A percentile compares a stretch with the other conserved stretches of the same genome.
Evolutionary conservation across 495 filamentous ascomycete genomes (phyloP).

Genomic region (Penicillium paxilli): DNA sequence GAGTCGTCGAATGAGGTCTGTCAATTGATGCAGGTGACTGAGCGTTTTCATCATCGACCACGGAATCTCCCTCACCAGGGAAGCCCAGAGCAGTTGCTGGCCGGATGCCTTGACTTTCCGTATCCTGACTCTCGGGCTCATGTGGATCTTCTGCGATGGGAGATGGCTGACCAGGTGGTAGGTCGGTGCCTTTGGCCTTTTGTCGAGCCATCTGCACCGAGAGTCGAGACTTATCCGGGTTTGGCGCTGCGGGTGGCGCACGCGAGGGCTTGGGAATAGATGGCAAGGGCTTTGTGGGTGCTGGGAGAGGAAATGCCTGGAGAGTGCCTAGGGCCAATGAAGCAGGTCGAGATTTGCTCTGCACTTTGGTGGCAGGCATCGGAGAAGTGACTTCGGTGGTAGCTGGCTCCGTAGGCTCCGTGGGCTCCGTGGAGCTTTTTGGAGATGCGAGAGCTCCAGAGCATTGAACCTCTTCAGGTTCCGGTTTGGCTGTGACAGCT

Average conservation of each 20-base stretch:
- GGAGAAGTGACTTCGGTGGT: neutral
- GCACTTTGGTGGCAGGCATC: constrained; percentile 3
- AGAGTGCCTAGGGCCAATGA: constrained; percentile 34
- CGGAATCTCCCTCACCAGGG: constrained; percentile 5
- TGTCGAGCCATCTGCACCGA: constrained; percentile 4
- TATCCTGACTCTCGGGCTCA: constrained; percentile 6
- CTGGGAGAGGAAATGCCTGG: constrained; percentile 41
- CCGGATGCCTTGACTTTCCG: constrained; percentile 1
- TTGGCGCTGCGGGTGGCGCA: constrained; percentile 7
- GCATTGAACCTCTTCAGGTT: constrained; percentile 1
- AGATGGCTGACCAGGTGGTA: constrained; percentile 14
- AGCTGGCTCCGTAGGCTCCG: neutral
- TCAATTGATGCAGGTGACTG: constrained; percentile 10
- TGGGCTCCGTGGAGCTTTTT: neutral
- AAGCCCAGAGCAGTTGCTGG: constrained; percentile 15
- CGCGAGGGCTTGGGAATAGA: constrained; percentile 27
- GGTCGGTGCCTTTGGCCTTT: neutral
- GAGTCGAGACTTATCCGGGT: constrained; percentile 4
- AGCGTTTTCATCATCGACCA: constrained; percentile 10
- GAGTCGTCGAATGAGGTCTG: constrained; percentile 15
- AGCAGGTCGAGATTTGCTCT: constrained; percentile 19
- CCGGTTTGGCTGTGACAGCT: neutral
- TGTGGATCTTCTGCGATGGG: constrained; percentile 17
- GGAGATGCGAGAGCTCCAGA: constrained; percentile 8
- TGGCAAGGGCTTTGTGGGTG: constrained; percentile 38